A percentile compares a stretch with the other conserved stretches of the same genome.
phyloP scores from a whole-genome alignment of 2,329 filamentous ascomycete genomes.

The Thelonectria rubi region DNA sequence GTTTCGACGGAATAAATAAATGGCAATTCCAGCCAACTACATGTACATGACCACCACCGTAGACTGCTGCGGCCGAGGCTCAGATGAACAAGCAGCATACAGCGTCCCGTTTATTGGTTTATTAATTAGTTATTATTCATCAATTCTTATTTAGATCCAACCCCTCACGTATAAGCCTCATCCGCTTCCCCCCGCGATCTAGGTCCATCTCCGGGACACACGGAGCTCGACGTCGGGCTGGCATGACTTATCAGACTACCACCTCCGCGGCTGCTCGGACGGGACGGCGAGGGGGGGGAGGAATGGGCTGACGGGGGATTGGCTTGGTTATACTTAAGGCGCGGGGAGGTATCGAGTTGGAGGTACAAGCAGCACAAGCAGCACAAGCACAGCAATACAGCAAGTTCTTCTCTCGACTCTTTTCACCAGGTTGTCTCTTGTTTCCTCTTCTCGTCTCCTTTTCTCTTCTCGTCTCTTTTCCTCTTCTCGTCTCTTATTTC shows the following conservation, averaged over 20 bases:
- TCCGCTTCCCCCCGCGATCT: constrained; percentile 1
- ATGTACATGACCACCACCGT: too few species aligned
- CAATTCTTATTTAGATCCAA: constrained; percentile 10
- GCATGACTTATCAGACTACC: constrained; percentile 1
- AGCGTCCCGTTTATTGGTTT: too few species aligned
- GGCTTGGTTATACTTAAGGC: background rate
- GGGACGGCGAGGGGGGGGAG: background rate
- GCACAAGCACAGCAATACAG: too few species aligned
- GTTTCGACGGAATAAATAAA: too few species aligned
- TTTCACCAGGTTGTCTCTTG: too few species aligned
- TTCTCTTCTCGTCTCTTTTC: too few species aligned
- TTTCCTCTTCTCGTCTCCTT: too few species aligned
- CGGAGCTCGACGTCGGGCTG: constrained; percentile 3
- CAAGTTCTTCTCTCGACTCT: too few species aligned
- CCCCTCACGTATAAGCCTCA: background rate
- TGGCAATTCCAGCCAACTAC: too few species aligned
- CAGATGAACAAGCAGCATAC: too few species aligned
- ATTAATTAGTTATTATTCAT: background rate
- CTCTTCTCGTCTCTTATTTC: too few species aligned
- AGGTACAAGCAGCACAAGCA: background rate
- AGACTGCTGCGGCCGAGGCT: too few species aligned
- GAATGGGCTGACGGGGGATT: background rate
- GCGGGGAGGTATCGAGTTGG: background rate
- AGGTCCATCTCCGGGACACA: constrained; percentile 17
- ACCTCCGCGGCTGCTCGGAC: constrained; percentile 19